A percentile compares a stretch with the other conserved stretches of the same genome.
Conservation (phyloP, 2,329 filamentous ascomycete genomes). For the Claviceps paspali region DNA sequence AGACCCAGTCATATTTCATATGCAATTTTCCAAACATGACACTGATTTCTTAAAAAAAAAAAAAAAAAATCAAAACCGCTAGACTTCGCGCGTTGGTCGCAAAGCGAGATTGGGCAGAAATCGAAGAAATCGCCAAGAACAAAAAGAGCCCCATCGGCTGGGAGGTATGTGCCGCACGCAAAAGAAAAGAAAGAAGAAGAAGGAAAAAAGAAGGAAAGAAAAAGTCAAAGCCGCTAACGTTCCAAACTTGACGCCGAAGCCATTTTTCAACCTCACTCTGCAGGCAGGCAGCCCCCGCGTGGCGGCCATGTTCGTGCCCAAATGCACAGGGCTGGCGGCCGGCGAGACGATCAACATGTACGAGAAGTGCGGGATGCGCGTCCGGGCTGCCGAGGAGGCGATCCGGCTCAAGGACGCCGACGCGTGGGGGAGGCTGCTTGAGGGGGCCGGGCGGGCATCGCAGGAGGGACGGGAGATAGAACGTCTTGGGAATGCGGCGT, state of each 20-base stretch:
- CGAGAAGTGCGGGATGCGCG: slow-evolving; percentile 82
- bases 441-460: slow-evolving; percentile 55
- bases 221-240: too few species aligned
- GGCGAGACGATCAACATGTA: slow-evolving; percentile 78
- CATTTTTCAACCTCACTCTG: slow-evolving; percentile 81
- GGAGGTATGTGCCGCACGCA: slow-evolving; percentile 49
- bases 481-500: slow-evolving; percentile 48
- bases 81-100: slow-evolving; percentile 77
- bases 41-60: too few species aligned
- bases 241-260: slow-evolving; percentile 31
- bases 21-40: too few species aligned
- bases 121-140: slow-evolving; percentile 68
- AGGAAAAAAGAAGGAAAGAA: too few species aligned
- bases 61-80: too few species aligned
- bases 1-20: too few species aligned
- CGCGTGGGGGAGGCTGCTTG: slow-evolving; percentile 56
- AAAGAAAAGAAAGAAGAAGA: not conserved
- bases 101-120: slow-evolving; percentile 79
- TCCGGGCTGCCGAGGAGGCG: slow-evolving; percentile 85
- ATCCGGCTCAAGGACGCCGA: slow-evolving; percentile 65
- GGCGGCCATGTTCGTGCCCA: slow-evolving; percentile 71
- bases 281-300: slow-evolving; percentile 81
- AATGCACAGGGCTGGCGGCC: slow-evolving; percentile 58
- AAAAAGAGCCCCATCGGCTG: slow-evolving; percentile 89
- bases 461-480: slow-evolving; percentile 66